Evolutionary conservation across 2,329 filamentous ascomycete genomes (phyloP).

Genomic region (Aspergillus intermedius): DNA sequence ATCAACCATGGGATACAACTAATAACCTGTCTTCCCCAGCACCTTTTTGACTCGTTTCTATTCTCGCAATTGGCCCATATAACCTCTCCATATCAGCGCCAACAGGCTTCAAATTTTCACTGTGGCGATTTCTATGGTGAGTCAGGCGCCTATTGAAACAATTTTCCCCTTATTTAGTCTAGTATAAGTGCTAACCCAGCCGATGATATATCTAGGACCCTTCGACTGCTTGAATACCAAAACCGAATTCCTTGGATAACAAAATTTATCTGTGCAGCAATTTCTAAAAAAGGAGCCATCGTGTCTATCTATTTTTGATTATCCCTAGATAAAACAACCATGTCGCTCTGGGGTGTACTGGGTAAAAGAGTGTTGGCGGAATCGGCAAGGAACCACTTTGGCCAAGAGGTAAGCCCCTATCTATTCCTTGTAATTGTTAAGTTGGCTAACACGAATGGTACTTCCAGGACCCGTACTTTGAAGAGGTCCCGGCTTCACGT

Average conservation of each 20-base stretch:
- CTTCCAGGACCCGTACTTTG: conserved; percentile 79
- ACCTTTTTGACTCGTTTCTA: neutral
- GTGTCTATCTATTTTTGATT: neutral
- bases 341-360: conserved; percentile 25
- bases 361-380: conserved; percentile 31
- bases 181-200: too few species aligned
- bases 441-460: conserved; percentile 1
- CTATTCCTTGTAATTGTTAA: neutral
- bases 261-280: too few species aligned
- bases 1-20: neutral
- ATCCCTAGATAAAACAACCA: conserved; percentile 6
- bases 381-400: conserved; percentile 36
- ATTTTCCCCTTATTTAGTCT: neutral
- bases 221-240: too few species aligned
- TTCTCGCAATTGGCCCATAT: neutral
- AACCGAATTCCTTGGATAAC: too few species aligned
- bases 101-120: neutral
- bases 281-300: neutral
- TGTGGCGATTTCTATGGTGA: neutral
- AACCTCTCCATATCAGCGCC: neutral
- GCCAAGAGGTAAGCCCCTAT: conserved; percentile 28
- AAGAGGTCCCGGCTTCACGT: conserved; percentile 68
- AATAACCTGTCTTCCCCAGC: neutral
- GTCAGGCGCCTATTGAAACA: neutral
- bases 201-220: too few species aligned